Percentiles rank a stretch among this genome's conserved stretches.
These are phyloP conservation scores for Polyporus arcularius DNA, from an alignment of 768 basidiomycete genomes.

Conservation along the genomic window DNA sequence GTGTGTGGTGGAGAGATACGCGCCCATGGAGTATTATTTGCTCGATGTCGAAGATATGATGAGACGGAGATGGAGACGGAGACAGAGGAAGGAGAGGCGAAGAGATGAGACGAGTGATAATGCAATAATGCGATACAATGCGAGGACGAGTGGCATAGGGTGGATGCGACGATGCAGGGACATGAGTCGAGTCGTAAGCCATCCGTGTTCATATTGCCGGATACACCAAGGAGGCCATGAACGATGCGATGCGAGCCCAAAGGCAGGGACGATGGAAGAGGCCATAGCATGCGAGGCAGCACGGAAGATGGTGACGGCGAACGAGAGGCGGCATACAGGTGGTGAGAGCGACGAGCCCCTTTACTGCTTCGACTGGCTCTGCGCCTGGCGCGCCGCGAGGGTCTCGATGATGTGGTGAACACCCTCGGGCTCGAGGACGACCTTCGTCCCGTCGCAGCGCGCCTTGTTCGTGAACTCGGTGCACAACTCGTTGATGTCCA, in stretches of 20 bases:
- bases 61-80: too few species aligned
- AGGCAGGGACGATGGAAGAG: background rate
- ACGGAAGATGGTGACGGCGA: background rate
- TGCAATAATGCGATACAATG: background rate
- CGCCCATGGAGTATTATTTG: background rate
- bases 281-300: background rate
- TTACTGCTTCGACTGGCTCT: slow-evolving; percentile 23
- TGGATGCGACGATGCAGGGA: background rate
- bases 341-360: background rate
- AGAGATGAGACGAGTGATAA: background rate
- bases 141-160: background rate
- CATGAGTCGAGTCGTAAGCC: background rate
- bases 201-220: background rate
- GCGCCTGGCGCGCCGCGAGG: slow-evolving; percentile 34
- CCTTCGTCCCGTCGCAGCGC: slow-evolving; percentile 80
- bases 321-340: background rate
- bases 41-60: background rate
- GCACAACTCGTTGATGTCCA: slow-evolving; percentile 79
- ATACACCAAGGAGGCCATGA: background rate
- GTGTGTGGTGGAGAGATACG: background rate
- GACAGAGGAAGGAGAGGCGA: background rate
- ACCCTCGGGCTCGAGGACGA: slow-evolving; percentile 63
- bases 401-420: slow-evolving; percentile 46
- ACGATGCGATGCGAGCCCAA: background rate
- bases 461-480: slow-evolving; percentile 81